These are phyloP conservation scores for Pseudogymnoascus sp. DNA, from an alignment of 2,329 filamentous ascomycete genomes.

Conservation along the genomic window DNA sequence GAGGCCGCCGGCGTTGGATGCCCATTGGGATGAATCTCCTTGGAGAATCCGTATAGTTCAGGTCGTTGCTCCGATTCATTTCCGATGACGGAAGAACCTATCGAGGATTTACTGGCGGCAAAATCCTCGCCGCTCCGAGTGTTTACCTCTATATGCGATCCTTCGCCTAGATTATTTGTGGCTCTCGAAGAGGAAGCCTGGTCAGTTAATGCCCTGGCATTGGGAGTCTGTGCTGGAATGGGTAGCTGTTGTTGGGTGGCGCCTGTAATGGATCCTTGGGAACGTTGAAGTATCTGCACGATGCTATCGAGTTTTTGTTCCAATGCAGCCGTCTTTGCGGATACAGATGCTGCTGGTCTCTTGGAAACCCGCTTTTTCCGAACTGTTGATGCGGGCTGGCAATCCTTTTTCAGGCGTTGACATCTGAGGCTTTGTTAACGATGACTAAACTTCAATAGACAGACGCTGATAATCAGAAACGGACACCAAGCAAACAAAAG, in stretches of 20 bases:
- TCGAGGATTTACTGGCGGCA: background rate
- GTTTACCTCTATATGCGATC: background rate
- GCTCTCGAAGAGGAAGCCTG: background rate
- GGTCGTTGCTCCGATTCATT: background rate
- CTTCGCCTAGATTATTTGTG: background rate
- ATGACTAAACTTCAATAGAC: background rate
- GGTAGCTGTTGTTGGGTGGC: background rate
- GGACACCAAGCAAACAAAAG: background rate
- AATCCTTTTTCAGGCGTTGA: conserved; percentile 14
- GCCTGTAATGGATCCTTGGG: background rate
- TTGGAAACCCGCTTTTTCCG: conserved; percentile 12
- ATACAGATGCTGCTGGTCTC: conserved; percentile 9
- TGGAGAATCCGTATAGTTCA: background rate
- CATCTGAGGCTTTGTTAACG: conserved; percentile 11
- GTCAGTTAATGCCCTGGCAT: background rate
- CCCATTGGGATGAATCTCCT: background rate
- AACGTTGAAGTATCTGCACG: conserved; percentile 16
- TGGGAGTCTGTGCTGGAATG: background rate
- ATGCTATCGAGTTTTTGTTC: conserved; percentile 17
- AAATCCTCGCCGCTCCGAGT: background rate
- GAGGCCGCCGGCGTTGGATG: background rate
- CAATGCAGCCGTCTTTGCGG: conserved; percentile 15
- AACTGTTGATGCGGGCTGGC: conserved; percentile 11
- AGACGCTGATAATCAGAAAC: background rate
- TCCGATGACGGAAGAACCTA: background rate